These are phyloP conservation scores for Plasmodium yoelii DNA, from an alignment of 169 alveolate genomes.

Conservation along the genomic window DNA sequence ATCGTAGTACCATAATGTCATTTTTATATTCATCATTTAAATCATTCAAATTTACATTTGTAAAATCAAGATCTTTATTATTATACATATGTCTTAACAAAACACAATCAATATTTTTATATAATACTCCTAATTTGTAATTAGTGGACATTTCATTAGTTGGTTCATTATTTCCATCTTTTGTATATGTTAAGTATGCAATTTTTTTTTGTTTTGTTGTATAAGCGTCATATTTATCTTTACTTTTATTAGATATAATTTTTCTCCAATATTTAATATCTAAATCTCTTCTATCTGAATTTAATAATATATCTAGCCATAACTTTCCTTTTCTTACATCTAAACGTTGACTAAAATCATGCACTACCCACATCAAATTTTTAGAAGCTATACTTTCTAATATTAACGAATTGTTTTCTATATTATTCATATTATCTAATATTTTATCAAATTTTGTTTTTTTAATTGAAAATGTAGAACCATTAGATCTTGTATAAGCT, in stretches of 20 bases:
- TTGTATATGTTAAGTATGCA: slow-evolving; percentile 41
- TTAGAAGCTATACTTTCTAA: slow-evolving; percentile 77
- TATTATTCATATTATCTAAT: slow-evolving; percentile 36
- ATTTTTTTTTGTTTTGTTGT: slow-evolving; percentile 72
- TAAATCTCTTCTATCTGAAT: slow-evolving; percentile 76
- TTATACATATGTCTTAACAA: slow-evolving; percentile 70
- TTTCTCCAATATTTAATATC: slow-evolving; percentile 76
- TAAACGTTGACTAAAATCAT: slow-evolving; percentile 76
- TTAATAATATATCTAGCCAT: slow-evolving; percentile 67
- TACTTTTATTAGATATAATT: slow-evolving; percentile 71
- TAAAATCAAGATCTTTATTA: slow-evolving; percentile 69
- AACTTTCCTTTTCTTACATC: slow-evolving; percentile 74
- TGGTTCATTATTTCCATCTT: not conserved
- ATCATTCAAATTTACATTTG: slow-evolving; percentile 53
- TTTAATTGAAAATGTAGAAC: slow-evolving; percentile 76
- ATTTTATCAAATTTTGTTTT: slow-evolving; percentile 73
- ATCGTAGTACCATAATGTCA: slow-evolving; percentile 49
- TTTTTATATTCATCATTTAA: slow-evolving; percentile 72
- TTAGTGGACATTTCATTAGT: slow-evolving; percentile 36
- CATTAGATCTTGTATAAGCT: slow-evolving; percentile 74
- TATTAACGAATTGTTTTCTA: slow-evolving; percentile 68
- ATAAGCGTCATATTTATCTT: slow-evolving; percentile 74
- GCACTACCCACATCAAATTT: slow-evolving; percentile 77
- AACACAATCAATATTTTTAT: slow-evolving; percentile 73
- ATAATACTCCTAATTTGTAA: slow-evolving; percentile 49